These are phyloP conservation scores for Xylaria hypoxylon DNA, from an alignment of 2,329 filamentous ascomycete species.

Conservation along the genomic window DNA sequence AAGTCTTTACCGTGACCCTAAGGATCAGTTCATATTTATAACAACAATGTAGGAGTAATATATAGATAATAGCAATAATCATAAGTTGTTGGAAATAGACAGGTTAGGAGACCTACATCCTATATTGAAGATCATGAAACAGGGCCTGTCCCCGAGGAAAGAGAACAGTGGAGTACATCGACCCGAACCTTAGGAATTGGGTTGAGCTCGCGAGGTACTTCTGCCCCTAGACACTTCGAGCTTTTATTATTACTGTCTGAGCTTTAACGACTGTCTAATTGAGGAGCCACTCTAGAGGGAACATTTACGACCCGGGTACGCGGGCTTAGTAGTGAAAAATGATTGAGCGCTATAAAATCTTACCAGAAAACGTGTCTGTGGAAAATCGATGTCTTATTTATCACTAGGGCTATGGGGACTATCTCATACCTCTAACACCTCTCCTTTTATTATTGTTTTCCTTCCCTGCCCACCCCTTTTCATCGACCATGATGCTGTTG, in stretches of 20 bases:
- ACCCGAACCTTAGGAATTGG: neutral
- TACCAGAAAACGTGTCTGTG: neutral
- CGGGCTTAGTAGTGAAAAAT: neutral
- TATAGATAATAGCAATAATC: too few species aligned
- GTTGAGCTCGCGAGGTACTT: neutral
- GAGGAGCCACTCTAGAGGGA: too few species aligned
- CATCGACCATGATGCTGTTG: constrained; percentile 30
- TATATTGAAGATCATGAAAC: neutral
- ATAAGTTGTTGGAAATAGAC: too few species aligned
- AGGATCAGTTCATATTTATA: too few species aligned
- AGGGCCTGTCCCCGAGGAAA: neutral
- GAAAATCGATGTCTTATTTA: constrained; percentile 1
- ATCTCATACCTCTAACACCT: constrained; percentile 15
- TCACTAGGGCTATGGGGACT: constrained; percentile 10
- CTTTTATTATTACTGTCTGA: neutral
- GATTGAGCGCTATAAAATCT: neutral
- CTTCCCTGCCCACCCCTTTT: constrained; percentile 18
- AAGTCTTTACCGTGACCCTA: neutral
- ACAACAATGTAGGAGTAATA: too few species aligned
- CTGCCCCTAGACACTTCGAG: neutral
- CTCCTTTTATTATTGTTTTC: constrained; percentile 28
- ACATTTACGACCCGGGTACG: neutral
- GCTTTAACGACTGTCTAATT: neutral
- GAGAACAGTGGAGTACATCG: neutral
- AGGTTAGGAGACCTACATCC: too few species aligned